These are phyloP conservation scores for Inga oerstediana DNA, from an alignment of 306 rosid species.

Conservation along the genomic window DNA sequence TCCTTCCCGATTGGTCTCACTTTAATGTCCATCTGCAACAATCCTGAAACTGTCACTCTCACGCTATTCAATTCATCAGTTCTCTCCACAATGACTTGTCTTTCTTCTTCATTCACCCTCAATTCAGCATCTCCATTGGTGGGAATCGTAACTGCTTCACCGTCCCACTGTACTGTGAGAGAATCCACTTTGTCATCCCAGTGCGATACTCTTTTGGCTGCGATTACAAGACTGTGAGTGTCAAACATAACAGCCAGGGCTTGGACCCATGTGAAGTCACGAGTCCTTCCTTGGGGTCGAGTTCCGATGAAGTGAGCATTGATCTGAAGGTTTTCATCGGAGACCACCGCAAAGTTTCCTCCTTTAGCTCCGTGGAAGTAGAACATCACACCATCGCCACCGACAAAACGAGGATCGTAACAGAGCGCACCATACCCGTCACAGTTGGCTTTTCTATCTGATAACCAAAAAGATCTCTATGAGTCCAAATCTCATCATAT, in stretches of 20 bases:
- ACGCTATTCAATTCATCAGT: conserved; percentile 62
- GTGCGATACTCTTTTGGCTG: conserved; percentile 60
- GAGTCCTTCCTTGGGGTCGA: conserved; percentile 71
- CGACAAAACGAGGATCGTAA: conserved; percentile 82
- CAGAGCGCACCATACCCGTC: conserved; percentile 77
- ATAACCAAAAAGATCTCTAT: conserved; percentile 11
- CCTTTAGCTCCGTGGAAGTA: conserved; percentile 83
- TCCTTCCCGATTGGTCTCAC: conserved; percentile 64
- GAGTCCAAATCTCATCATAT: background rate
- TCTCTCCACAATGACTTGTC: conserved; percentile 68
- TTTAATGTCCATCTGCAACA: conserved; percentile 59
- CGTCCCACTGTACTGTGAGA: conserved; percentile 59
- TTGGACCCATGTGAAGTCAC: conserved; percentile 88
- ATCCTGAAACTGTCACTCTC: conserved; percentile 59
- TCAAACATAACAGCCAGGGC: conserved; percentile 74
- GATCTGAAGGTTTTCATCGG: conserved; percentile 66
- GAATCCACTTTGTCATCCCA: conserved; percentile 65
- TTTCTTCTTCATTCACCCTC: conserved; percentile 47
- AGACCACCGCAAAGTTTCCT: conserved; percentile 69
- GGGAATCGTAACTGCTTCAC: conserved; percentile 43
- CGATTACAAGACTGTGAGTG: conserved; percentile 60
- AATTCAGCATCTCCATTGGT: conserved; percentile 65
- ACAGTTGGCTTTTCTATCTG: conserved; percentile 70
- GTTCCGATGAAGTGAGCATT: conserved; percentile 82
- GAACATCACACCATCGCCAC: conserved; percentile 86